Percentiles rank a stretch among this genome's conserved stretches.
These are phyloP conservation scores for Trichoderma citrinoviride DNA, from an alignment of 2,329 filamentous ascomycete genomes.

Conservation along the genomic window DNA sequence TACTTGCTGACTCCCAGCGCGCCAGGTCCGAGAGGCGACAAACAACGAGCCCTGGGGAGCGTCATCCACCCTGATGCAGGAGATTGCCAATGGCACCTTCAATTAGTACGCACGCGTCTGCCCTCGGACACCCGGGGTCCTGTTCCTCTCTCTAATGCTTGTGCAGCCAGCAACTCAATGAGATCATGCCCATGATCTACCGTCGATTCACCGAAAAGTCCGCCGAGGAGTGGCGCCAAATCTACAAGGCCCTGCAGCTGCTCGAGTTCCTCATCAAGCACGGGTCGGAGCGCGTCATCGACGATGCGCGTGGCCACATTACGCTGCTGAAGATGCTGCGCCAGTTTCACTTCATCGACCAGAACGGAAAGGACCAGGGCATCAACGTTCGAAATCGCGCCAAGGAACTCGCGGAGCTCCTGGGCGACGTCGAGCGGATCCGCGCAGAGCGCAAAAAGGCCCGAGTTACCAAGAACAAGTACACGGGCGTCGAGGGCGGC, in stretches of 20 bases:
- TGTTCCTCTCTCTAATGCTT: neutral
- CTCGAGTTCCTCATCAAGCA: slow-evolving; percentile 98
- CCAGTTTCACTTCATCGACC: slow-evolving; percentile 95
- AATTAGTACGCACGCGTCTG: slow-evolving; percentile 72
- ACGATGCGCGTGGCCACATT: slow-evolving; percentile 92
- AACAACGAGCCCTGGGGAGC: slow-evolving; percentile 99
- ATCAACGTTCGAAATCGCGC: slow-evolving; percentile 96
- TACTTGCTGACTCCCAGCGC: slow-evolving; percentile 7
- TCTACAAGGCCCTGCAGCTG: slow-evolving; percentile 96
- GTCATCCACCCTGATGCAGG: slow-evolving; percentile 84
- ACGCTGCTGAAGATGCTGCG: slow-evolving; percentile 96
- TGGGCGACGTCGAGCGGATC: slow-evolving; percentile 88
- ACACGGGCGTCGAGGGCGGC: slow-evolving; percentile 88
- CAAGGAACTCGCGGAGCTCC: slow-evolving; percentile 91
- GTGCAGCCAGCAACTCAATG: slow-evolving; percentile 72
- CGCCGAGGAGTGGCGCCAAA: slow-evolving; percentile 97
- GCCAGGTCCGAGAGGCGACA: slow-evolving; percentile 88
- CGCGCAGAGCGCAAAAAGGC: slow-evolving; percentile 85
- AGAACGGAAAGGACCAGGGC: slow-evolving; percentile 96
- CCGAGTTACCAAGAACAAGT: slow-evolving; percentile 85
- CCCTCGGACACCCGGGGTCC: neutral
- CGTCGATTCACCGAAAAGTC: slow-evolving; percentile 98
- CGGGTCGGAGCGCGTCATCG: slow-evolving; percentile 93
- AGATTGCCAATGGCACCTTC: slow-evolving; percentile 96
- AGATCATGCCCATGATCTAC: slow-evolving; percentile 99